Evolutionary conservation across 2,329 filamentous ascomycete species (phyloP), one percentile per base, ranked within the genome.

Genomic region (Claviceps paspali): DNA sequence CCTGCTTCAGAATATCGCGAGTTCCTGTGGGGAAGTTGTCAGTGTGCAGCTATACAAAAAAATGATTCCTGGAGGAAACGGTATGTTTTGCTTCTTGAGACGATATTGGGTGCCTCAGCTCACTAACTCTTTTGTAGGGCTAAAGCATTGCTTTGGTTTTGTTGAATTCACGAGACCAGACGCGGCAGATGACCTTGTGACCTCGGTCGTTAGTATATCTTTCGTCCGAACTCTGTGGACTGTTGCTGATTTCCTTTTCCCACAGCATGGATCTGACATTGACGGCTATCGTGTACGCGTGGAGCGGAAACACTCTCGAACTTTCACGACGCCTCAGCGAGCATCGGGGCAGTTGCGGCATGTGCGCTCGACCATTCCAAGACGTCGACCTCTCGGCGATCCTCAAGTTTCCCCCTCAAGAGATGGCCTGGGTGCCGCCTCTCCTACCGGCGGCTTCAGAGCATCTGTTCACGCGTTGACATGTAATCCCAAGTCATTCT

Each of bases 111-210:
- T 2, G 18, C 11, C 12, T 22, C 5, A 22, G 21, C 9, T 23
- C 15, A 43, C 46, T 51, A 33, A 52, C 19, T 31, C 21, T 1
- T n/a, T 26, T 10, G 24, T 47, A 49, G 52, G 31, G n/a, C 35
- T 39, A 11, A 40, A 40, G 10, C 48, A 43, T 15, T 49, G 48
- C 9, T 60, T 53, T 38, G 57, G 52, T 1, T 61, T 62, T 35
- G 51, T 67, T 4, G 61, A 65, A 45, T 66, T 61, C 35, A 43
- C 41, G 3, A 52, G 53, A 3, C 52, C 54, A 4, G 54, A 62
- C 38, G 46, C 53, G 27, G 57, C 59, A 6, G 59, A 62, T 14
- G 39, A 51, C 17, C 58, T 61, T 0, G 52, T 63, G 10, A 44
- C 47, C 22, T 42, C 44, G 9, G 43, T 59, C 40, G 64, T 65